Evolutionary conservation across 768 basidiomycete species (phyloP), one percentile per base, ranked within the genome.

Genomic region (Hortiboletus campestris): DNA sequence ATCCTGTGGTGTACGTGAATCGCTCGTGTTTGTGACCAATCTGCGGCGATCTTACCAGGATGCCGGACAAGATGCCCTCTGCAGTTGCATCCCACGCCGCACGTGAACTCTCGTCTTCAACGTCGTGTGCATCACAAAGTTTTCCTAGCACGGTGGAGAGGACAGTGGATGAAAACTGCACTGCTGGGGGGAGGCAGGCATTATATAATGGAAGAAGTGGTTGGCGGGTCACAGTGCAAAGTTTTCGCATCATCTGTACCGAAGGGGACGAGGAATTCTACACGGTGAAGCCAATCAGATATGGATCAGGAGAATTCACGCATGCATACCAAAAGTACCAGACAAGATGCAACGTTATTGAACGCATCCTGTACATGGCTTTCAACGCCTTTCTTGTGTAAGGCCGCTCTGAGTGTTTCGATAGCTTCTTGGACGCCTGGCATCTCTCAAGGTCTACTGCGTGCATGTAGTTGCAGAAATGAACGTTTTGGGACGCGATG

Each of bases 21-120:
- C 35, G 35, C 52, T 13, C 19, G 7, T 19, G 17, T 44, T 19
- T 25, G 34, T n/a, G 11, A 13, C 2, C 29, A 31, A 4, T 19
- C 31, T 46, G 9, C 20, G 6, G 35, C 39, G 17, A 28, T 59
- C 75, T 60, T 60, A 82, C 82, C 56, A 83, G 63, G 34, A 83
- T 57, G 4, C 84, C 83, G 5, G 84, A 81, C 20, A 86, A 61
- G n/a, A 84, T 56, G 11, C 77, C 72, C 29, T 75, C 61, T 34
- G 78, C 75, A 12, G 78, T 68, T 13, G 53, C 57, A 65, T 83
- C 80, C 83, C 84, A 85, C 3, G 64, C 54, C 6, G 46, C 56
- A 41, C 64, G 61, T 49, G 67, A 54, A 10, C 49, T 59, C 25
- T 62, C 57, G 43, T 72, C 61, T 32, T 50, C 50, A 12, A 44